Conservation (phyloP, 1,284 basidiomycete species). For the Ceratobasidium sp. region DNA sequence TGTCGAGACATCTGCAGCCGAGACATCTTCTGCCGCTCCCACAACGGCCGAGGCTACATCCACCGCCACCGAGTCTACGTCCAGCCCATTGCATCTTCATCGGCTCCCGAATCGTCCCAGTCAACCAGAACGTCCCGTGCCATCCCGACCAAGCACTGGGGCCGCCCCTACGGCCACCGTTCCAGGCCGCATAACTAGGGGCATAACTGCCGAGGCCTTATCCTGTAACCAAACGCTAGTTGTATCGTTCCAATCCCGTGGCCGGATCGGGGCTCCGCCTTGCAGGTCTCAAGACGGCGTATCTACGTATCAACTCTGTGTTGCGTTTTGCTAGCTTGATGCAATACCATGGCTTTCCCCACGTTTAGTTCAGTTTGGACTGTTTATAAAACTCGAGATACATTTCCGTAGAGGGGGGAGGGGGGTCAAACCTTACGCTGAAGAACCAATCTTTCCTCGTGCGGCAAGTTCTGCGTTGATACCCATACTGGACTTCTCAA, state of each 20-base stretch:
- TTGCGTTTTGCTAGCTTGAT: neutral
- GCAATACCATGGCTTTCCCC: neutral
- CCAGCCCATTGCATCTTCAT: neutral
- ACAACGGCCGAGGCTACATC: neutral
- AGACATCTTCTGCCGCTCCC: neutral
- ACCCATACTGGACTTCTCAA: slow-evolving; percentile 89
- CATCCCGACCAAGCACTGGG: slow-evolving; percentile 22
- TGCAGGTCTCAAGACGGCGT: slow-evolving; percentile 8
- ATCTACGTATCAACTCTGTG: neutral
- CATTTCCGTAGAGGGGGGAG: neutral
- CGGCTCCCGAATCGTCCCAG: neutral
- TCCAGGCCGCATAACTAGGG: neutral
- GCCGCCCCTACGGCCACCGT: slow-evolving; percentile 6
- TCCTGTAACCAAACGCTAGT: neutral
- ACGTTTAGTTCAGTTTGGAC: neutral
- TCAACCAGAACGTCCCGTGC: neutral
- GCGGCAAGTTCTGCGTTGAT: slow-evolving; percentile 85
- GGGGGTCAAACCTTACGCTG: neutral
- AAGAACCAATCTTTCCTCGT: slow-evolving; percentile 61
- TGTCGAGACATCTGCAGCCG: neutral
- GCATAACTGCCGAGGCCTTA: neutral
- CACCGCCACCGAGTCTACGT: neutral
- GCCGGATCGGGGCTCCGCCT: slow-evolving; percentile 14
- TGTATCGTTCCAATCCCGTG: neutral
- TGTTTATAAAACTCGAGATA: slow-evolving; percentile 1